Evolutionary conservation across 2,329 filamentous ascomycete species (phyloP).

Genomic region (Ophioceras dolichostomum): DNA sequence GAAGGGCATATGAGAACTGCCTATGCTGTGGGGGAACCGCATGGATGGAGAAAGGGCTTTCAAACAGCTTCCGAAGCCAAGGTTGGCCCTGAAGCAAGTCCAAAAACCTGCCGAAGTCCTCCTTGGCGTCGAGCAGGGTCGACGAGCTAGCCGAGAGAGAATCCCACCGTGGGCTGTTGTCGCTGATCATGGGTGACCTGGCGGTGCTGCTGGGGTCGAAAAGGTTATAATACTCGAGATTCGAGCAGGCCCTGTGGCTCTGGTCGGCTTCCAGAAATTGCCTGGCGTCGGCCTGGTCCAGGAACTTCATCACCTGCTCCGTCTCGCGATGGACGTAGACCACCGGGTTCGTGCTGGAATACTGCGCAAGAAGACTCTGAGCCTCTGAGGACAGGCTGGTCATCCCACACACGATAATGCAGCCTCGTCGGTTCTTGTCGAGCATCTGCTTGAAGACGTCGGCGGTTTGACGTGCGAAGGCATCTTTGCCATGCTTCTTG

Average conservation of each 20-base stretch:
- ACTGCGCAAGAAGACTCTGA: conserved; percentile 44
- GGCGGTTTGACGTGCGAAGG: conserved; percentile 49
- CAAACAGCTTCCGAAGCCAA: conserved; percentile 36
- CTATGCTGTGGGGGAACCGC: conserved; percentile 46
- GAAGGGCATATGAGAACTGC: conserved; percentile 47
- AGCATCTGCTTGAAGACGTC: conserved; percentile 51
- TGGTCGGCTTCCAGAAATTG: conserved; percentile 42
- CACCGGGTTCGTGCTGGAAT: conserved; percentile 52
- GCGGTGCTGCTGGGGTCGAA: conserved; percentile 28
- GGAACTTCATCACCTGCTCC: conserved; percentile 45
- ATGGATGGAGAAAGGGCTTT: conserved; percentile 47
- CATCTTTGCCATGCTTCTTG: conserved; percentile 44
- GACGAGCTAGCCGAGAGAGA: conserved; percentile 37
- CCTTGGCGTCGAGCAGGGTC: conserved; percentile 43
- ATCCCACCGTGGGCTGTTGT: conserved; percentile 9
- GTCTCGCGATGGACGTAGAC: conserved; percentile 58
- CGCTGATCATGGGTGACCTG: conserved; percentile 11
- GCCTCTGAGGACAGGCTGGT: conserved; percentile 50
- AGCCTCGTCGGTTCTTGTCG: conserved; percentile 41
- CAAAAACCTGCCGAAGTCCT: conserved; percentile 47
- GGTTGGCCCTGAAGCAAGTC: conserved; percentile 42
- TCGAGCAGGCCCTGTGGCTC: conserved; percentile 50
- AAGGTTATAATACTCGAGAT: conserved; percentile 61
- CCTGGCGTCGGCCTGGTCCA: conserved; percentile 39
- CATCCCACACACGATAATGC: conserved; percentile 58